Base-by-base conservation (phyloP, 2,329 filamentous ascomycete species). In the Penicillium sp. region DNA sequence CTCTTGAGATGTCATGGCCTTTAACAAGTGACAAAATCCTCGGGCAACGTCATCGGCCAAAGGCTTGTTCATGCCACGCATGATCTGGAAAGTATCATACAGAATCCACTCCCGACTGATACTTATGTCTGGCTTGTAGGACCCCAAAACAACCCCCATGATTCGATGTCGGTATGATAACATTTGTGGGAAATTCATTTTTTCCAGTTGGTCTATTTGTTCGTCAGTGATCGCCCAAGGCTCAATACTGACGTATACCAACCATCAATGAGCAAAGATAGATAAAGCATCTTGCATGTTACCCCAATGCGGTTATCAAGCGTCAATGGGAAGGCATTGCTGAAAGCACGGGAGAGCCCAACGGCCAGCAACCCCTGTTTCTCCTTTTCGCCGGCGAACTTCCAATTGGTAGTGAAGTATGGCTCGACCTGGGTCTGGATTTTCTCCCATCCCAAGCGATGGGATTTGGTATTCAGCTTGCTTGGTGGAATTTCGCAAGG, bases 261-360 rank as follows among this genome's bases (percentile, higher is more conserved):
- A 63, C 59, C 59, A 42, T 63, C 61, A 40, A 62, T 58, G 11
- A 63, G 39, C 6, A 62, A 27, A 16, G 46, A 46, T 18, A 63
- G 40, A 42, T 61, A 63, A 39, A 59, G 55, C 49, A 62, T 49
- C 24, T 54, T 60, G 38, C 59, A 55, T 6, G 55, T 56, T 29
- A 47, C 43, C 22, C 58, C 52, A 21, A 62, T 55, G 4, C 59
- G 59, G 39, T 56, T 52, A 32, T 57, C 31, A 4, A 56, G 38
- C 1, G 54, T 57, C 31, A 62, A 49, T 8, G 61, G 61, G 10
- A 57, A 59, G 31, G 54, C 57, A 8, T 42, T 52, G 39, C 54
- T 57, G 18, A 60, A 62, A 14, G 61, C 59, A 14, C 54, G 61
- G 8, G 61, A 60, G 10, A 63, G 24, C 6, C 61, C 61, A 16